A percentile compares a stretch with the other conserved stretches of the same genome.
phyloP scores from a whole-genome alignment of 768 basidiomycete genomes.

The Boletus rufocinnamomeus region DNA sequence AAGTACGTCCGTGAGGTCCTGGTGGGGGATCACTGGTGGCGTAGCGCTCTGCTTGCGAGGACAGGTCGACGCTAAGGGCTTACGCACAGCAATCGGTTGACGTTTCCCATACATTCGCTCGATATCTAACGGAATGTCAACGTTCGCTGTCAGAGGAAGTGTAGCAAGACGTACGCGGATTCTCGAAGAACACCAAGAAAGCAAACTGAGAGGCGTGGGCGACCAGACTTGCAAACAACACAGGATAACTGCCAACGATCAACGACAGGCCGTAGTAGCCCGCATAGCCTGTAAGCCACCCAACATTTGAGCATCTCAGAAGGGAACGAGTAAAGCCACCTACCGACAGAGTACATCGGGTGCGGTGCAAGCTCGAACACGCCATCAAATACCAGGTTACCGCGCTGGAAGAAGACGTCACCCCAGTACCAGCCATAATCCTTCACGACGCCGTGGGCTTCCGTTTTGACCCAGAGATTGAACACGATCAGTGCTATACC shows the following conservation, averaged over 20 bases:
- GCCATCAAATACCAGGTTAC: constrained; percentile 93
- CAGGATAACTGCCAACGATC: constrained; percentile 84
- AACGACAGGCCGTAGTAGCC: constrained; percentile 96
- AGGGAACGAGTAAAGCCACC: constrained; percentile 6
- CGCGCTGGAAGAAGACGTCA: constrained; percentile 90
- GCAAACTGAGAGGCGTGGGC: constrained; percentile 97
- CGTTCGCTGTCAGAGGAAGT: neutral
- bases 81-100: constrained; percentile 85
- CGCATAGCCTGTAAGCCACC: constrained; percentile 68
- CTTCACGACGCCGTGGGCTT: constrained; percentile 96
- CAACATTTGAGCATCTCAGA: neutral
- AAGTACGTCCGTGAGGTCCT: constrained; percentile 33
- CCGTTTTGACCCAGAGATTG: constrained; percentile 98
- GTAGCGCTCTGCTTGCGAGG: constrained; percentile 16
- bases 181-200: constrained; percentile 94
- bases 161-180: constrained; percentile 72
- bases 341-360: constrained; percentile 94
- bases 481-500: constrained; percentile 86
- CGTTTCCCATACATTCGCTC: constrained; percentile 92
- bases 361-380: constrained; percentile 94
- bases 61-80: constrained; percentile 49
- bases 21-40: constrained; percentile 16
- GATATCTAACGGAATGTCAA: constrained; percentile 59
- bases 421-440: constrained; percentile 99
- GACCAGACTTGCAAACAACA: constrained; percentile 90